Base-by-base conservation (phyloP, 2,329 filamentous ascomycete genomes). In the Ophiostoma australiae region DNA sequence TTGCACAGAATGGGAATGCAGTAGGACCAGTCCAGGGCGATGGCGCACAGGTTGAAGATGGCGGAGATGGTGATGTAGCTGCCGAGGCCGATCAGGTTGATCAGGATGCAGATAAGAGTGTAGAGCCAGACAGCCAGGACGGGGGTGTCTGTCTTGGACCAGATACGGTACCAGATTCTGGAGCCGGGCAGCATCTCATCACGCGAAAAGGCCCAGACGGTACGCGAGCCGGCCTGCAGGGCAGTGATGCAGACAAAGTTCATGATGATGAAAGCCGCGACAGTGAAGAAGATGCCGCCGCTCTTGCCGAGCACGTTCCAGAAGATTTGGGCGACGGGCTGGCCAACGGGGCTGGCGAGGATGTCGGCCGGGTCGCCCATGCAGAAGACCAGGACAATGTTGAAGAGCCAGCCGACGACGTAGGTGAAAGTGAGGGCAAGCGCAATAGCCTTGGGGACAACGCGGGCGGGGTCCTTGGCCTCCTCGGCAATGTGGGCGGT, bases 161-260 rank as follows among this genome's bases (percentile, higher is more conserved):
- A 78, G 77, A 85, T 80, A 76, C 80, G 83, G 77, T 81, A 82
- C 84, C 84, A 86, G 66, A 85, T 72, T 44, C 74, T 73, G 11
- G 81, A 83, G 63, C 81, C 79, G 17, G 84, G 84, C 23, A 86
- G 75, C 75, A 85, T 79, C 69, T 81, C 78, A 75, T 86, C 85
- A 72, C 85, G 84, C 6, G 84, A 83, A 75, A 85, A 86, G 71
- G 85, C 84, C 77, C 85, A 87, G 75, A 86, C 80, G 17, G 84
- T 86, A 48, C 85, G 82, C 6, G 80, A 83, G 41, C 84, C 80
- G 17, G 85, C 80, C 76, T 86, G 84, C 70, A 85, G 84, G 69
- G 85, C 85, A 10, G 85, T 85, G 77, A 86, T 86, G 79, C 84
- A 85, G 71, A 86, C 84, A 75, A 86, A 86, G 76, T 87, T 85